Evolutionary conservation across 192 early-diverging fungal genomes (phyloP), one percentile per base, ranked within the genome.

Genomic region (Coemansia sp.): DNA sequence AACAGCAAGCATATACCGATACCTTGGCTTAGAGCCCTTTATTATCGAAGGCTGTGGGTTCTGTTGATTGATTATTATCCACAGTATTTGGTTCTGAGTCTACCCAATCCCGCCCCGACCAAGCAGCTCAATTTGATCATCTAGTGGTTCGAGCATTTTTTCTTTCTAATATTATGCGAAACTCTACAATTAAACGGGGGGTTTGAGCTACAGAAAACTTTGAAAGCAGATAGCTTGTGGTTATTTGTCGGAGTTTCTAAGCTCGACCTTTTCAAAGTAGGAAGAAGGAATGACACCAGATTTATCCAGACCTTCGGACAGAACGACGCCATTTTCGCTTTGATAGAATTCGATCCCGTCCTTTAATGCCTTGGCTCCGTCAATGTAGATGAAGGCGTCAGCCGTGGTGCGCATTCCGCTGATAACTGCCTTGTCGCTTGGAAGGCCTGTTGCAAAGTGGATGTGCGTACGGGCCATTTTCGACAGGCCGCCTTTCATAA

Each of bases 381-480:
- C 86, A n/a, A 96, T 86, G 55, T 93, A 89, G 41, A 98, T 94
- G 55, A 90, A 87, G 0, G 92, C 78, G 54, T 91, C 70, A 41
- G 87, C 85, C 8, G 74, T 69, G 10, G 32, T 57, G 18, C 94
- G 73, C 89, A 98, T 94, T 38, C 84, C 90, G 54, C 90, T 93
- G 55, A 87, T 88, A 16, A 95, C 92, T 12, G 73, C 82, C 18
- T 69, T 44, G 27, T 90, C 89, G 3, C 87, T 88, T 4, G 73
- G 85, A 56, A 84, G 68, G 0, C 92, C 93, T 4, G 80, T 56
- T 1, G 94, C 91, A 75, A 92, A 91, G 64, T 98, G 95, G 55
- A 98, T 94, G 77, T 98, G 94, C 28, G 90, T 93, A 44, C 95
- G 85, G 27, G 48, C 55, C 94, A 98, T 98, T 30, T 65, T 76